Evolutionary conservation across 2,329 filamentous ascomycete genomes (phyloP).

Genomic region (Ophiostoma montium): DNA sequence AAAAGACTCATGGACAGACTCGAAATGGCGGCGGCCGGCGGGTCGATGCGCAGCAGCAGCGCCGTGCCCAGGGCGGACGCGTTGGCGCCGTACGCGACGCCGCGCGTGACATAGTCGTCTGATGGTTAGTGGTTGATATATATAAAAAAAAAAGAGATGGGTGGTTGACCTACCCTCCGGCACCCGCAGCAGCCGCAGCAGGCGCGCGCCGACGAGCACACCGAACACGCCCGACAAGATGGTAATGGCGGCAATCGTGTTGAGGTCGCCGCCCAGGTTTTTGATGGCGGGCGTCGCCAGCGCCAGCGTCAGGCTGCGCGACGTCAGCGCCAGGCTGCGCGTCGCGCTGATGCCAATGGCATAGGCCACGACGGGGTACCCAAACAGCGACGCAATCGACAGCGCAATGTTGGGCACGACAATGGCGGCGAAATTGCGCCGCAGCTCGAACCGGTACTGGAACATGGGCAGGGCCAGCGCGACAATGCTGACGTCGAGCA

Average conservation of each 20-base stretch:
- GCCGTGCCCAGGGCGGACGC: constrained; percentile 46
- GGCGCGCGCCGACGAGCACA: constrained; percentile 36
- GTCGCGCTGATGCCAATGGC: constrained; percentile 38
- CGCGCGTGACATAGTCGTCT: constrained; percentile 49
- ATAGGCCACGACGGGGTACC: constrained; percentile 40
- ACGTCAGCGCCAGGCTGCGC: constrained; percentile 40
- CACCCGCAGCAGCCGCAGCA: constrained; percentile 35
- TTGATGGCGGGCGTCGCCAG: constrained; percentile 41
- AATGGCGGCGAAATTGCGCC: constrained; percentile 37
- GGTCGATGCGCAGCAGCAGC: constrained; percentile 39
- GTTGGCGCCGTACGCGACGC: constrained; percentile 46
- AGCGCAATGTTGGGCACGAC: constrained; percentile 37
- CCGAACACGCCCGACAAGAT: constrained; percentile 47
- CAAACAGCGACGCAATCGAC: constrained; percentile 38
- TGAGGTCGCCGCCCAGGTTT: constrained; percentile 42
- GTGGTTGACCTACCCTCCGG: constrained; percentile 30
- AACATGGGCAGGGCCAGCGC: constrained; percentile 47
- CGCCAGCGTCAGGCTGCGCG: constrained; percentile 43
- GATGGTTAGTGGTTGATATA: no score
- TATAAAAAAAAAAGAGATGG: no score
- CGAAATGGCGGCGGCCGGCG: constrained; percentile 43
- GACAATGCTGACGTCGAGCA: constrained; percentile 44
- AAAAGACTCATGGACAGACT: constrained; percentile 48
- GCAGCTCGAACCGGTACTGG: constrained; percentile 42
- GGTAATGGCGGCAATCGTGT: constrained; percentile 40